Conservation (phyloP, 106 monocot species). For the Acorus calamus region DNA sequence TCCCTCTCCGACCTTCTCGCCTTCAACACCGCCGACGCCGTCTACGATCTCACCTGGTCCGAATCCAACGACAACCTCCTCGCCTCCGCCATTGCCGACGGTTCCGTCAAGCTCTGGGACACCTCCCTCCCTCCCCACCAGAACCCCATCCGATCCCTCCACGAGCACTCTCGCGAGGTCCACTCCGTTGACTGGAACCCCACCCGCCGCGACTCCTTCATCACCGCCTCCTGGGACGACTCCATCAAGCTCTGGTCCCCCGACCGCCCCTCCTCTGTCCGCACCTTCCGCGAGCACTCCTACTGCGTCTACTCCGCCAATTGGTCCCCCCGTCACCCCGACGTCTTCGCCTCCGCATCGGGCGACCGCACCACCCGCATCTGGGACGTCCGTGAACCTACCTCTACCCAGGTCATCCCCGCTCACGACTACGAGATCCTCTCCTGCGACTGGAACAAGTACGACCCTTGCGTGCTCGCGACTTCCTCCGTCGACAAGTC, state of each 20-base stretch:
- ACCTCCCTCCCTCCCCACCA: slow-evolving; percentile 48
- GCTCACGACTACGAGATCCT: slow-evolving; percentile 91
- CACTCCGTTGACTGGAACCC: slow-evolving; percentile 94
- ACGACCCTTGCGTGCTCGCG: slow-evolving; percentile 71
- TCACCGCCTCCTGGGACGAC: slow-evolving; percentile 94
- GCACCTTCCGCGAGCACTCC: slow-evolving; percentile 85
- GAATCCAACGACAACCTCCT: slow-evolving; percentile 59
- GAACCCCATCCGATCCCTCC: slow-evolving; percentile 70
- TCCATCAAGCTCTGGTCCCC: slow-evolving; percentile 84
- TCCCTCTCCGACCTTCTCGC: slow-evolving; percentile 14
- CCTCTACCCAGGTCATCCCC: slow-evolving; percentile 55
- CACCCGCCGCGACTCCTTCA: slow-evolving; percentile 83
- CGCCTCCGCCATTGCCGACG: slow-evolving; percentile 69
- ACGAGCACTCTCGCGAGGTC: slow-evolving; percentile 87
- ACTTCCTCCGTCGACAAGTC: slow-evolving; percentile 83
- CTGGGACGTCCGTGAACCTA: slow-evolving; percentile 86
- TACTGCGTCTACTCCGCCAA: slow-evolving; percentile 84
- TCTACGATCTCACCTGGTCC: slow-evolving; percentile 74
- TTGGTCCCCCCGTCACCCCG: slow-evolving; percentile 82
- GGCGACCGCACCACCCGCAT: slow-evolving; percentile 77
- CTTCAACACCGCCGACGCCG: slow-evolving; percentile 57
- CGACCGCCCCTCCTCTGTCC: slow-evolving; percentile 62
- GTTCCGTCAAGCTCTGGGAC: slow-evolving; percentile 91
- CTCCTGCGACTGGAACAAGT: slow-evolving; percentile 92
- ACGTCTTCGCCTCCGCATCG: slow-evolving; percentile 88